Evolutionary conservation across 2,329 filamentous ascomycete genomes (phyloP), one percentile per base, ranked within the genome.

Genomic region (Trichoderma sp.): DNA sequence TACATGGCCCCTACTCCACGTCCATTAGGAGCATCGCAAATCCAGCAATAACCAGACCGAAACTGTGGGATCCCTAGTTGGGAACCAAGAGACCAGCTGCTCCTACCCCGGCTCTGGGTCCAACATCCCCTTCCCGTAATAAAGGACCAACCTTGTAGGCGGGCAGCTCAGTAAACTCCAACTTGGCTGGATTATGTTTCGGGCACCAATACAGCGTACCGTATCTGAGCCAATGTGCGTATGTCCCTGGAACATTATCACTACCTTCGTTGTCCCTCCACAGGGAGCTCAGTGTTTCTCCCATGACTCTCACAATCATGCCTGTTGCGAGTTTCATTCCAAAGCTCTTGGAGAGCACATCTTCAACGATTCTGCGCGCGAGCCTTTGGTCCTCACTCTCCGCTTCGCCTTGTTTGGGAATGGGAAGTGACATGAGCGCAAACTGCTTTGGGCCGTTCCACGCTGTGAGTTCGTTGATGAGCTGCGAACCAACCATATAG

Each of bases 261-360:
- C 78, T 79, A 1, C 81, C 83, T 2, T 74, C 71, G 68, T 85
- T 68, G 41, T 78, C 78, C 71, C 81, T 79, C 83, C 83, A 86
- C 39, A 84, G 68, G 28, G 82, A 82, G 0, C 83, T 82, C 12
- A 87, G 72, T 1, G 84, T 86, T 19, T 79, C 75, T 1, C 80
- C 80, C 28, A 79, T 72, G 0, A 85, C 78, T 43, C 78, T 76
- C 9, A 85, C 54, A 26, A 85, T 85, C 26, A 85, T 69, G 0
- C 83, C 83, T 67, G 85, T 83, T 0, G 82, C 82, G 7, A 87
- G 72, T 73, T 86, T 86, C 71, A 86, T 82, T 1, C 79, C 80
- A 71, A 83, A 86, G 67, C 82, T 84, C 65, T 72, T 76, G 15
- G 68, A 71, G n/a, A 86, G 71, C 65, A 81, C 82, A 1, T 69